Evolutionary conservation across 306 rosid species (phyloP), one percentile per base, ranked within the genome.

Genomic region (Prunus padus): DNA sequence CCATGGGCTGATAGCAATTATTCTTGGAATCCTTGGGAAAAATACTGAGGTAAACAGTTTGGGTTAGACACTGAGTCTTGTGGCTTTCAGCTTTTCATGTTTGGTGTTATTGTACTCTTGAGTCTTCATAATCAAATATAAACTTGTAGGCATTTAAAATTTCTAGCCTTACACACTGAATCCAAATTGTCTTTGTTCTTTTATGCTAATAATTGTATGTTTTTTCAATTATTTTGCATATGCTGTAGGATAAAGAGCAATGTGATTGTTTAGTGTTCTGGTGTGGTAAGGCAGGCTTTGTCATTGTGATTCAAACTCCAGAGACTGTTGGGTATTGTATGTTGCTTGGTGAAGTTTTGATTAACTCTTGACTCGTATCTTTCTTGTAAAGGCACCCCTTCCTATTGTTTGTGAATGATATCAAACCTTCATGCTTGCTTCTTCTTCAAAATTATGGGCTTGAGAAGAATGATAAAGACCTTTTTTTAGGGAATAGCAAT

Each of bases 11-110:
- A 61, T 87, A 68, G 87, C 73, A 72, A 92, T 94, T 70, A 50
- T 94, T 84, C 79, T 87, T 80, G 97, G 89, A 77, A 88, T 94
- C 87, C 89, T 94, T 66, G 95, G 75, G 78, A 97, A 94, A 82
- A 94, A 89, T 80, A 92, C 92, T 0, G 98, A 94, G 97, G 98
- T 92, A 78, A 73, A 74, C 25, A 81, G 22, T 31, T 22, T 64
- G 59, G 70, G 69, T 66, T 37, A 65, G 69, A 65, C 52, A 56
- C 25, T 64, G 4, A 19, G 52, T 71, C 33, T 31, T 30, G 16
- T 30, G 63, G n/a, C 2, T 71, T 12, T 71, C 46, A 52, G 54
- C 7, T n/a, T 59, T 11, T 59, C 64, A 25, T 20, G 47, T 18
- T 37, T 40, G 37, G 5, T 44, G 55, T 66, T 26, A 14, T 4